Base-by-base conservation (phyloP, 2,329 filamentous ascomycete genomes). In the Fusarium albosuccineum region DNA sequence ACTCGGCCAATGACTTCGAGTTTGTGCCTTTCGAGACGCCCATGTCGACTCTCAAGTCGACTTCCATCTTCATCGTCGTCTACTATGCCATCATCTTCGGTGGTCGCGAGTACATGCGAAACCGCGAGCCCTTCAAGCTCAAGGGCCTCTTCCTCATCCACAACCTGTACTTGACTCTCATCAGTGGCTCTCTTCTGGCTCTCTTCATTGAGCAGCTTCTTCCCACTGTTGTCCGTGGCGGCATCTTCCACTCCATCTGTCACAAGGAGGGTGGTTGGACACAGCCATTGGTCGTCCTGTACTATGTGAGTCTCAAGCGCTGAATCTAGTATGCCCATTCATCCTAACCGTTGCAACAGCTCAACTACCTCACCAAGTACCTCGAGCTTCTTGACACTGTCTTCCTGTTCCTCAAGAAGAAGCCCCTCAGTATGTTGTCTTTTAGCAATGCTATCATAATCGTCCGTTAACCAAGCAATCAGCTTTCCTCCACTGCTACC, bases 391-490 rank as follows among this genome's bases (percentile, higher is more conserved):
- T 98, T 73, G 95, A 98, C 82, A 98, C 95, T 62, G 90, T 95
- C 79, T 98, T 98, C 87, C 86, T 98, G 58, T 96, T 97, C 85
- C 89, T 98, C 80, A 98, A 98, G 91, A 98, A 98, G 91, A 98
- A 98, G 91, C 95, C 95, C 56, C 83, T 97, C 79, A 97, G 78
- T 80, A 74, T 33, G 77, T 74, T 7, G 7, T 39, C 39, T 8
- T 14, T 22, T 5, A 36, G 34, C 11, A 30, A 45, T 29, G 14
- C 22, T 6, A 41, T 3, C 10, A 26, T 36, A 37, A 10, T 6
- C 27, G 9, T 22, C 40, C 40, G 72, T 78, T 82, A 75, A 81
- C 67, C 13, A 42, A 22, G 6, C 9, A 6, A n/a, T 40, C 66
- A 89, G 86, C 96, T 76, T 98, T 98, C 90, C 92, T 98, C 73